Evolutionary conservation across 2,329 filamentous ascomycete genomes (phyloP).

Genomic region (Teratosphaeriaceae sp.): DNA sequence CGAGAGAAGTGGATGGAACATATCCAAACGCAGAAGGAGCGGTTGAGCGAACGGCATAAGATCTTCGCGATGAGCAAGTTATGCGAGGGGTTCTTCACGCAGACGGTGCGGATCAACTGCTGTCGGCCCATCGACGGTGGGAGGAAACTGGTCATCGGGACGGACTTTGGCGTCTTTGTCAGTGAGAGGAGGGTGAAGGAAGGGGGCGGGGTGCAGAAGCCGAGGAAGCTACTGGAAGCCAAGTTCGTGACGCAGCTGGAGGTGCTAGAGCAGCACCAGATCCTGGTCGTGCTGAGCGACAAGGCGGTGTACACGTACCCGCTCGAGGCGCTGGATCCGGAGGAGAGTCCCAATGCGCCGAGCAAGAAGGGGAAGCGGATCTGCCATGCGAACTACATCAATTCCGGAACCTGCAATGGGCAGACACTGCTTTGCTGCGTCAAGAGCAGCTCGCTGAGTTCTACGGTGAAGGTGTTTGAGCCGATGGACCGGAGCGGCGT

Average conservation of each 20-base stretch:
- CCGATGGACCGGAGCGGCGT: constrained; percentile 92
- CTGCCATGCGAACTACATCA: constrained; percentile 98
- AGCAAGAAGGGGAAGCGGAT: constrained; percentile 92
- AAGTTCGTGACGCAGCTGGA: constrained; percentile 91
- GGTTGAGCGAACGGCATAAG: constrained; percentile 68
- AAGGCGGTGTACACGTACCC: constrained; percentile 89
- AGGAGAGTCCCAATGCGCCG: constrained; percentile 65
- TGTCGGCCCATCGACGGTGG: constrained; percentile 93
- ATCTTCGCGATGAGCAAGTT: constrained; percentile 62
- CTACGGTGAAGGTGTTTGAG: constrained; percentile 98
- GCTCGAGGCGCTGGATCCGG: constrained; percentile 75
- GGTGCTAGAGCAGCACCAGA: constrained; percentile 88
- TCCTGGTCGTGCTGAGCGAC: constrained; percentile 85
- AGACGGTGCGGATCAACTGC: constrained; percentile 85
- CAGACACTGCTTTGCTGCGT: constrained; percentile 94
- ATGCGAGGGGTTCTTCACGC: constrained; percentile 86
- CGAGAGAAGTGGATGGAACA: constrained; percentile 96
- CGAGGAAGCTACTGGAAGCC: constrained; percentile 77
- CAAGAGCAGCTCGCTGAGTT: constrained; percentile 86
- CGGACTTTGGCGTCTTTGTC: constrained; percentile 87
- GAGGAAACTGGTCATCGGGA: constrained; percentile 88
- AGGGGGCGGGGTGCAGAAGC: constrained; percentile 44
- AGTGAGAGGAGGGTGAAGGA: constrained; percentile 88
- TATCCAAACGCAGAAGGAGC: constrained; percentile 85
- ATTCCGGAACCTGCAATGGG: constrained; percentile 88